phyloP scores from a whole-genome alignment of 768 basidiomycete species.

The Russula griseocarnosa region DNA sequence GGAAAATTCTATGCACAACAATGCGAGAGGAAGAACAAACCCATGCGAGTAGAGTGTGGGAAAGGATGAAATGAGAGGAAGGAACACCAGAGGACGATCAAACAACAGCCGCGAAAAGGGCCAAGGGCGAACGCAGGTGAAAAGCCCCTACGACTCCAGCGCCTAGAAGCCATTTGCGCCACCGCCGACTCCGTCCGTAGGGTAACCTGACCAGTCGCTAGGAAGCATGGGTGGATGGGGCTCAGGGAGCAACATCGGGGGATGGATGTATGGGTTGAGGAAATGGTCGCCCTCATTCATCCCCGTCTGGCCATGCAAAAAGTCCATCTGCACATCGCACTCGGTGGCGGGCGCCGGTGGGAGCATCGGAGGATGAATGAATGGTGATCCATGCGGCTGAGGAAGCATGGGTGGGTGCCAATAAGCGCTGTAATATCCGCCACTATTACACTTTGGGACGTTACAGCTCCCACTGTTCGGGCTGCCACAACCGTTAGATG shows the following conservation, averaged over 20 bases:
- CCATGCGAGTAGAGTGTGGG: conserved; percentile 8
- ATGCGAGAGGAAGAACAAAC: conserved; percentile 21
- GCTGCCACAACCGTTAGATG: conserved; percentile 39
- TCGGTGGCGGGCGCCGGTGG: conserved; percentile 32
- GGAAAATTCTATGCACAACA: conserved; percentile 25
- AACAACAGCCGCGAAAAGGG: neutral
- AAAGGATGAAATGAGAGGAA: conserved; percentile 16
- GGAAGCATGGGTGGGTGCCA: conserved; percentile 79
- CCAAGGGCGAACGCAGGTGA: neutral
- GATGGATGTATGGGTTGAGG: conserved; percentile 51
- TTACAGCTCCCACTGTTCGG: conserved; percentile 4
- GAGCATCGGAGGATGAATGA: conserved; percentile 70
- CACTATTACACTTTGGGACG: conserved; percentile 1
- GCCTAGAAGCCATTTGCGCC: conserved; percentile 35
- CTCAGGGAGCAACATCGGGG: conserved; percentile 50
- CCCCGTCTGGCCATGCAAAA: conserved; percentile 60
- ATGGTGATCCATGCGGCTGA: conserved; percentile 46
- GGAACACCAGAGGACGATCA: neutral
- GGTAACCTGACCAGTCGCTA: conserved; percentile 33
- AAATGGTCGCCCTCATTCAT: conserved; percentile 58
- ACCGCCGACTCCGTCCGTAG: conserved; percentile 29
- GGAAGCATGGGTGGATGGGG: conserved; percentile 39
- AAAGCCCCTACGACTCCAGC: conserved; percentile 29
- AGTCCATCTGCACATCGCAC: conserved; percentile 70
- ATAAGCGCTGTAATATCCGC: conserved; percentile 50